phyloP scores from a whole-genome alignment of 2,329 filamentous ascomycete genomes.

The Didymella glomerata region DNA sequence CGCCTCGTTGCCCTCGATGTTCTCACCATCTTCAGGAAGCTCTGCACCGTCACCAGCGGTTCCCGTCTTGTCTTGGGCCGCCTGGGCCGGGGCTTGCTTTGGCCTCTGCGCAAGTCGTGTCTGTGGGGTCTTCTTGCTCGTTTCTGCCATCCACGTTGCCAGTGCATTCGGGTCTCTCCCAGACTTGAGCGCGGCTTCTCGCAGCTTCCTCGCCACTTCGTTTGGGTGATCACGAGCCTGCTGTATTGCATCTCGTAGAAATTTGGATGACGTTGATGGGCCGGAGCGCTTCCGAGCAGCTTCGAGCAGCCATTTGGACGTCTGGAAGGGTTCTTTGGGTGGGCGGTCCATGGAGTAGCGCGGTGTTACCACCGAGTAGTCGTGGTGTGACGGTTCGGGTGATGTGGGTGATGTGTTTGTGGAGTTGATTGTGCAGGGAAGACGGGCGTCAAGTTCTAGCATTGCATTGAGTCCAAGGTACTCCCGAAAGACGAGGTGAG shows the following conservation, averaged over 20 bases:
- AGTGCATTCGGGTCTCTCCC: not conserved
- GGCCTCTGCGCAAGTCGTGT: not conserved
- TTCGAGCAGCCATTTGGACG: slow-evolving; percentile 10
- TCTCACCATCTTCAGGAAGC: not conserved
- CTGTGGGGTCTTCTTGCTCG: not conserved
- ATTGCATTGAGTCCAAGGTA: not conserved
- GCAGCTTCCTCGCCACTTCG: not conserved
- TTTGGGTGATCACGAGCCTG: not conserved
- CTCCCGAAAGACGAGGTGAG: not conserved
- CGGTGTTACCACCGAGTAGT: not conserved
- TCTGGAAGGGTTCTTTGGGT: not conserved
- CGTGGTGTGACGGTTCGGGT: not conserved
- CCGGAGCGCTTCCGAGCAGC: slow-evolving; percentile 8
- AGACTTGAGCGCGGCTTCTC: not conserved
- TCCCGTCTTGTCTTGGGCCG: not conserved
- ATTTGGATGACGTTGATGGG: not conserved
- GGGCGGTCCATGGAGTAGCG: not conserved
- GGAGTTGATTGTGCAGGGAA: not conserved
- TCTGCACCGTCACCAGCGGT: not conserved
- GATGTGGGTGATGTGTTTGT: not conserved
- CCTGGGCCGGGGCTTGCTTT: not conserved
- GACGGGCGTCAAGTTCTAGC: not conserved
- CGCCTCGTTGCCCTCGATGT: not conserved
- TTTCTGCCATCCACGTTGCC: not conserved
- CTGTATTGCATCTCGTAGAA: slow-evolving; percentile 1